Conservation (phyloP, 352 stramenopile species). For the Phytophthora citrophthora region DNA sequence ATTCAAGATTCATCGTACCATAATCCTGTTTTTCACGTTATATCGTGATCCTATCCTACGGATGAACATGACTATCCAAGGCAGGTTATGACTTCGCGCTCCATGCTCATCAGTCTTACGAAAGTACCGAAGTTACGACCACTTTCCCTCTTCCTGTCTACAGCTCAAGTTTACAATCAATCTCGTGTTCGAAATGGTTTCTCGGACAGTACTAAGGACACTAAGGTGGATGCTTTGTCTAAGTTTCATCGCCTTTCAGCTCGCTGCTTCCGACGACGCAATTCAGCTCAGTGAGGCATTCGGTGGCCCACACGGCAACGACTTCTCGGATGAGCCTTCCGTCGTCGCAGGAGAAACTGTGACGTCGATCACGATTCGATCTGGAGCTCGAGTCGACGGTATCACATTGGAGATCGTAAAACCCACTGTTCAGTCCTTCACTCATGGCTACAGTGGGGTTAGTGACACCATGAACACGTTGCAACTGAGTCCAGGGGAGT, state of each 20-base stretch:
- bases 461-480: constrained; percentile 3
- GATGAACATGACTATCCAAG: background rate
- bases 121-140: too few species aligned
- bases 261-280: background rate
- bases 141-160: background rate
- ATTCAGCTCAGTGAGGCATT: constrained; percentile 9
- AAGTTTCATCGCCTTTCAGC: background rate
- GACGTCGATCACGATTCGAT: constrained; percentile 1
- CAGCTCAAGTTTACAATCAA: background rate
- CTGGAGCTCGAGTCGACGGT: constrained; percentile 2
- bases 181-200: background rate
- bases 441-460: background rate
- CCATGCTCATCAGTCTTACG: background rate
- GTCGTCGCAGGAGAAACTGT: constrained; percentile 6
- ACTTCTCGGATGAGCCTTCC: constrained; percentile 4
- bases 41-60: background rate
- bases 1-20: background rate
- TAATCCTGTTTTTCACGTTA: background rate
- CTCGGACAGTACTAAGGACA: background rate
- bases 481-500: background rate
- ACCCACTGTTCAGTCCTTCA: background rate
- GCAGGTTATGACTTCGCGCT: too few species aligned
- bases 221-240: background rate
- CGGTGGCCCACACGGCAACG: constrained; percentile 3
- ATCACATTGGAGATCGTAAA: background rate